phyloP scores from a whole-genome alignment of 1,284 basidiomycete genomes.

The Tilletia caries region DNA sequence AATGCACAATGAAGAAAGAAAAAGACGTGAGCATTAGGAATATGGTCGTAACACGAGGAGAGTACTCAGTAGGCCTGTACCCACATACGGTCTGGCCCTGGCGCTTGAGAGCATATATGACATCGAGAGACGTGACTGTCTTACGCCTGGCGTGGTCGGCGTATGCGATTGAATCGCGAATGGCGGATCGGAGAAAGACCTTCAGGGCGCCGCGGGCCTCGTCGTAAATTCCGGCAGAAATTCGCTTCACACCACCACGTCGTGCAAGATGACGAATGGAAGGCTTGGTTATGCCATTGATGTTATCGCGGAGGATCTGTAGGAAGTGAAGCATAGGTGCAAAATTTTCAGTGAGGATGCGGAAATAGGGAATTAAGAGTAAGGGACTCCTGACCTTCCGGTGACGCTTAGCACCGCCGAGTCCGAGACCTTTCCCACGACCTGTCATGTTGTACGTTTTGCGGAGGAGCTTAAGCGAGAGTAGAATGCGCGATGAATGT shows the following conservation, averaged over 20 bases:
- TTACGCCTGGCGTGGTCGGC: conserved; percentile 91
- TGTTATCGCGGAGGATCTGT: conserved; percentile 48
- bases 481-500: too few relatives aligned
- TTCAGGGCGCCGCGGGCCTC: conserved; percentile 83
- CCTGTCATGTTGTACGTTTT: conserved; percentile 38
- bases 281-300: conserved; percentile 73
- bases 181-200: conserved; percentile 72
- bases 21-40: too few relatives aligned
- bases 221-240: conserved; percentile 82
- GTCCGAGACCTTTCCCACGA: conserved; percentile 55
- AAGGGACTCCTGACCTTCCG: conserved; percentile 43
- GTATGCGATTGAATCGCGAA: conserved; percentile 82
- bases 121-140: conserved; percentile 81
- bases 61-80: too few relatives aligned
- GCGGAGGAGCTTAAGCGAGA: too few relatives aligned
- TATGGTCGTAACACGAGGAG: too few relatives aligned
- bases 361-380: conserved; percentile 57
- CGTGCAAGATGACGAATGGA: conserved; percentile 89
- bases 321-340: neutral
- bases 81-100: conserved; percentile 72
- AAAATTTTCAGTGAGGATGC: too few relatives aligned
- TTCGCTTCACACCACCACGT: conserved; percentile 63
- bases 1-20: too few relatives aligned
- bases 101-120: conserved; percentile 88
- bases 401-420: conserved; percentile 55